Conservation (phyloP, 2,329 filamentous ascomycete species). For the Ceratocystis cacaofunesta region DNA sequence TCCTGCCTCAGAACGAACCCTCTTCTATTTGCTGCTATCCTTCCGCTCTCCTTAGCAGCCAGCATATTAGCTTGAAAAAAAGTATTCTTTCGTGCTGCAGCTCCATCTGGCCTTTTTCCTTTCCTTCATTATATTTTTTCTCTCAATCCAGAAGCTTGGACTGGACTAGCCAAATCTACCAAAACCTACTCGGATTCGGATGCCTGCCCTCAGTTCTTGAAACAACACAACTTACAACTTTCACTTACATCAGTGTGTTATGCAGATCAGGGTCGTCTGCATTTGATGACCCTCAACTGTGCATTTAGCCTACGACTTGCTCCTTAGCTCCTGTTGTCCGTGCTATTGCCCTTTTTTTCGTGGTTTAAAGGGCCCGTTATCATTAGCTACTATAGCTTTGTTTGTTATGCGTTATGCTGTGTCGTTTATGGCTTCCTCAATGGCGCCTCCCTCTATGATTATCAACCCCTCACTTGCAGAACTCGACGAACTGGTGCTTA, state of each 20-base stretch:
- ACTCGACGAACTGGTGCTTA: slow-evolving; percentile 22
- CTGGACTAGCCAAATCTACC: neutral
- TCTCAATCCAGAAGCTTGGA: neutral
- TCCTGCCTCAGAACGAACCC: too few relatives aligned
- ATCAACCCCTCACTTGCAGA: slow-evolving; percentile 12
- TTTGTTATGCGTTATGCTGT: neutral
- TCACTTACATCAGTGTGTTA: neutral
- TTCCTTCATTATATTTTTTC: neutral
- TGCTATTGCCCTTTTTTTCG: neutral
- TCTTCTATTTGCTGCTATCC: too few relatives aligned
- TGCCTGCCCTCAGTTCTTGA: neutral
- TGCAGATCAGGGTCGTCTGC: neutral
- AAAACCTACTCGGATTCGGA: neutral
- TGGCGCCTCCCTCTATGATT: slow-evolving; percentile 14
- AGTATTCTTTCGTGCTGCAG: too few relatives aligned
- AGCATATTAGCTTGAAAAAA: too few relatives aligned
- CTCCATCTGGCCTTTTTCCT: neutral
- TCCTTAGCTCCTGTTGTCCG: neutral
- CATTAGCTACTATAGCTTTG: neutral
- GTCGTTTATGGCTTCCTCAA: neutral
- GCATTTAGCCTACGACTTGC: neutral
- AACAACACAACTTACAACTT: neutral
- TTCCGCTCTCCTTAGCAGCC: too few relatives aligned
- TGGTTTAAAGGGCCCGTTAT: neutral
- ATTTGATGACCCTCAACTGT: neutral